phyloP scores from a whole-genome alignment of 805 yeast genomes.

The Wickerhamiella bombiphila region DNA sequence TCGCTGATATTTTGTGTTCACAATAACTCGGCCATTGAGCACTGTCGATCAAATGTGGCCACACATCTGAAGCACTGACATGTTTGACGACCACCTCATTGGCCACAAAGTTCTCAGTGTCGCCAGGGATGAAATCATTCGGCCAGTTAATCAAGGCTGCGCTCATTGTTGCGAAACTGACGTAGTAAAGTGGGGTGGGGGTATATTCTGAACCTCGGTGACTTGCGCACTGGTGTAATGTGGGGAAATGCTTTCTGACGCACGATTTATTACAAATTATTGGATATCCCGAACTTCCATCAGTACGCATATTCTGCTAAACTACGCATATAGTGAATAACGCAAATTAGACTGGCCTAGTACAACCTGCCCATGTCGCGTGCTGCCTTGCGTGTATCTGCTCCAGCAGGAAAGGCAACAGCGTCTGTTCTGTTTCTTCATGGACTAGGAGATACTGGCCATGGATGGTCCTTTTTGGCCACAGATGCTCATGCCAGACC shows the following conservation, averaged over 20 bases:
- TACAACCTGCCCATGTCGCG: no score
- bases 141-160: no score
- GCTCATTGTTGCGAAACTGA: no score
- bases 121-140: neutral
- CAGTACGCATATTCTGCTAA: no score
- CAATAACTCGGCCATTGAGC: neutral
- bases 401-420: constrained; percentile 17
- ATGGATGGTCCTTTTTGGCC: constrained; percentile 78
- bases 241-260: no score
- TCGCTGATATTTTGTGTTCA: neutral
- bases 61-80: neutral
- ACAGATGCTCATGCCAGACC: constrained; percentile 34
- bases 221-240: no score
- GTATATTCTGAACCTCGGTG: no score
- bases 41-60: neutral
- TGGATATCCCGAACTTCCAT: no score
- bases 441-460: constrained; percentile 85
- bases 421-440: constrained; percentile 68
- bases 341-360: no score
- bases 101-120: neutral
- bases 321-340: no score
- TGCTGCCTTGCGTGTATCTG: neutral
- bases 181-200: no score
- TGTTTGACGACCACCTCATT: neutral
- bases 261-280: no score